Evolutionary conservation across 2,329 filamentous ascomycete genomes (phyloP), one percentile per base, ranked within the genome.

Genomic region (Aspergillus texensis): DNA sequence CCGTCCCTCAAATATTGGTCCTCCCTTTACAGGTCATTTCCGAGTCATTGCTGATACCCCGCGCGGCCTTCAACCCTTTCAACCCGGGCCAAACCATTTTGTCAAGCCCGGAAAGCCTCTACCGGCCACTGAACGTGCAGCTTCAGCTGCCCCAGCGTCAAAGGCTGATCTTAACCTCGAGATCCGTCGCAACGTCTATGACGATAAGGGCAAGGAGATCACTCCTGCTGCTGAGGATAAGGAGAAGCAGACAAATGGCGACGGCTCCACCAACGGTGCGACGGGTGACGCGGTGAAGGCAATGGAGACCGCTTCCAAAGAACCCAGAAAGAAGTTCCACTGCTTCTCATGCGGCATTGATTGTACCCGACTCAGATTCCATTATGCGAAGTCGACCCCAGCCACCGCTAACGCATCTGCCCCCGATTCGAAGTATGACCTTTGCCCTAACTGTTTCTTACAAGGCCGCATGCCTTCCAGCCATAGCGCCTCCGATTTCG

Each of bases 21-120:
- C 95, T 3, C 95, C 95, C 8, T 98, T 97, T 74, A 99, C 95
- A 4, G 95, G 95, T 45, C 95, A 99, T 78, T 99, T 99, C 86
- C 91, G 93, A 77, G 90, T 98, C 65, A 94, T 94, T 62, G 95
- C 93, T 74, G 95, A 99, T 77, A 99, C 95, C 0, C 95, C 95
- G 59, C 89, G 95, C 63, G 95, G 95, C 43, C 86, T 99, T 58
- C 94, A 98, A 77, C 91, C 94, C 28, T 97, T 94, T 87, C 95
- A 99, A 75, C 95, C 95, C 21, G 91, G 91, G 21, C 89, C 93
- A 1, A 91, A 93, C 70, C 88, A 92, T 8, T 79, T 88, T 46
- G 82, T 85, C 48, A 87, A 87, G 6, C 75, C 85, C 3, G 88
- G 89, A 45, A 90, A 89, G 74, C 81, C 85, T 53, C 82, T 86